Evolutionary conservation across 78 protist species (phyloP), one percentile per base, ranked within the genome.

Genomic region (Mantamonas sphyraenae): DNA sequence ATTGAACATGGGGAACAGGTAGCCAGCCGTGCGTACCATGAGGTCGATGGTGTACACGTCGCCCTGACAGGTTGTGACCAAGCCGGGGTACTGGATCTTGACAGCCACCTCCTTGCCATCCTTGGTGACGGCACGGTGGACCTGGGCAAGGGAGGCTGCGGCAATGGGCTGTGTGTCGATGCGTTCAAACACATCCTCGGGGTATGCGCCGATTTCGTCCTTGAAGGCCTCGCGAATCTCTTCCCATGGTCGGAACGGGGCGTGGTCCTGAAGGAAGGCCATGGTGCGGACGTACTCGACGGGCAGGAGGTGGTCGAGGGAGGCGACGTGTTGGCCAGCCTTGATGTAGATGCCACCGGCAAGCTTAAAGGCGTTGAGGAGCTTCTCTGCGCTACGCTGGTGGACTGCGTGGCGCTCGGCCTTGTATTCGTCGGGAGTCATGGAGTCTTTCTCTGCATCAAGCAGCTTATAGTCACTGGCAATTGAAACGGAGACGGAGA

Each of bases 121-220:
- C 51, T 42, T 26, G n/a, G 14, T 47, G 12, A 47, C 28, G 7
- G 75, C 82, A 10, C 31, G 31, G 70, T 68, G 75, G 2, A 75
- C 86, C 70, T 81, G 82, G 14, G 86, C 86, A 12, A 81, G 57
- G 35, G 79, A 71, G 39, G 86, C 86, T 1, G 77, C 26, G 19
- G 79, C 72, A 2, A 70, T 55, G 19, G 86, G 81, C 47, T 1
- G 1, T 35, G 9, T 30, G 35, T 74, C 70, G 63, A 81, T 68
- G 3, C 4, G 3, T 40, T 19, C 51, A 71, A 75, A 81, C 38
- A 69, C 35, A 5, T 43, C 45, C 10, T 47, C 33, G 5, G 72
- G 75, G 9, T 2, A 2, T 28, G 30, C 51, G 71, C 68, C 68
- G 35, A 68, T 55, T 39, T 76, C 71, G 20, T 47, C 67, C 37